phyloP scores from a whole-genome alignment of 306 rosid species.

The Pachyrhizus erosus region DNA sequence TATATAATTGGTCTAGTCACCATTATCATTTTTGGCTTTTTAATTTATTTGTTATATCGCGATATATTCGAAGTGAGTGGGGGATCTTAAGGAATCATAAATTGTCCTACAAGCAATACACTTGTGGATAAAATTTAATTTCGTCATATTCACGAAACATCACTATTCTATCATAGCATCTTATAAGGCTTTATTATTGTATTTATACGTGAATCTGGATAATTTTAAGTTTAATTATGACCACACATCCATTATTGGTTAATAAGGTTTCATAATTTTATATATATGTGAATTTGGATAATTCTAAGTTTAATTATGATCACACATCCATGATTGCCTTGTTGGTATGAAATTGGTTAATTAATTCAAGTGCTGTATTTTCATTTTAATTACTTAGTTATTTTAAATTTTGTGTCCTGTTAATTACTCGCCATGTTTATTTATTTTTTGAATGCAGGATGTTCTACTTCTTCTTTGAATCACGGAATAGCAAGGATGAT shows the following conservation, averaged over 20 bases:
- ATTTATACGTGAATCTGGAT: background rate
- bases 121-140: background rate
- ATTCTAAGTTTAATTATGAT: background rate
- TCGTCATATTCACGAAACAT: background rate
- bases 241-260: background rate
- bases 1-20: no score
- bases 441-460: constrained; percentile 55
- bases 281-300: background rate
- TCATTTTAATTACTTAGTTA: background rate
- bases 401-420: background rate
- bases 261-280: background rate
- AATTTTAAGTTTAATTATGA: background rate
- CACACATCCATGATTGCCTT: background rate
- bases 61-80: background rate
- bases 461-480: constrained; percentile 95
- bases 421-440: no score
- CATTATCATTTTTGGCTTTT: background rate
- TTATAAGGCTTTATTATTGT: background rate
- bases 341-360: background rate
- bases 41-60: background rate
- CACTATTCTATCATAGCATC: background rate
- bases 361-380: background rate
- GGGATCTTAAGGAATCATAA: background rate
- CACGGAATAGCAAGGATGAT: constrained; percentile 61
- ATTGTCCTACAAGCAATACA: background rate